Percentiles rank a stretch among this genome's conserved stretches.
Conservation (phyloP, 2,329 filamentous ascomycete genomes). For the Daldinia sp. region DNA sequence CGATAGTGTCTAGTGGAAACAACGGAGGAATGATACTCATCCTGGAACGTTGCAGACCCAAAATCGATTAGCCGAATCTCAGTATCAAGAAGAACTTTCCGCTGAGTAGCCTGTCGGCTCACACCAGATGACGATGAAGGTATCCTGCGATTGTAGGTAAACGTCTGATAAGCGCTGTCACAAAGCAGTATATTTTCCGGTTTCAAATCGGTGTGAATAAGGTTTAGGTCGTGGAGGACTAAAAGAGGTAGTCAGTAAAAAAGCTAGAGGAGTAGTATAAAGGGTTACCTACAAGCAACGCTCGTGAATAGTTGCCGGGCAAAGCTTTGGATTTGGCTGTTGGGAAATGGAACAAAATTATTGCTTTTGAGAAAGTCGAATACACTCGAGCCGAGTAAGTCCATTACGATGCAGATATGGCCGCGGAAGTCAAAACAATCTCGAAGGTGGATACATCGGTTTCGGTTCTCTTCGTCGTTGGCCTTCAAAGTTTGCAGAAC, state of each 20-base stretch:
- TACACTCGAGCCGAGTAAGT: slow-evolving; percentile 88
- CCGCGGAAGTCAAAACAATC: slow-evolving; percentile 98
- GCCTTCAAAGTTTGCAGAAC: slow-evolving; percentile 91
- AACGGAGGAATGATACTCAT: slow-evolving; percentile 76
- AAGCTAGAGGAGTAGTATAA: neutral
- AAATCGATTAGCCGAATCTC: slow-evolving; percentile 77
- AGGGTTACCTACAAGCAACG: slow-evolving; percentile 84
- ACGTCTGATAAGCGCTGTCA: slow-evolving; percentile 71
- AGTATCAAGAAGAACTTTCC: slow-evolving; percentile 71
- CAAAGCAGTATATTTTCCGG: slow-evolving; percentile 75
- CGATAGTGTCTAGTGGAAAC: slow-evolving; percentile 75
- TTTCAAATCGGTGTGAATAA: slow-evolving; percentile 89
- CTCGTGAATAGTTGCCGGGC: slow-evolving; percentile 96
- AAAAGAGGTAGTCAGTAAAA: slow-evolving; percentile 39
- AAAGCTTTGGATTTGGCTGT: slow-evolving; percentile 97
- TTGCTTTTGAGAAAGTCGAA: slow-evolving; percentile 99
- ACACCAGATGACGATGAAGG: slow-evolving; percentile 70
- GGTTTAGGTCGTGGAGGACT: slow-evolving; percentile 96
- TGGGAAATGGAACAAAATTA: slow-evolving; percentile 94
- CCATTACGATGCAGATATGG: slow-evolving; percentile 88
- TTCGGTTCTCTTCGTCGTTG: slow-evolving; percentile 90
- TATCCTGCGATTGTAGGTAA: slow-evolving; percentile 74
- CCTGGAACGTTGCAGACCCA: slow-evolving; percentile 75
- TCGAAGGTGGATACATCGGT: slow-evolving; percentile 94
- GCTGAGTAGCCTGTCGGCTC: slow-evolving; percentile 68